Base-by-base conservation (phyloP, 2,329 filamentous ascomycete genomes). In the Ceratocystis cacaofunesta region DNA sequence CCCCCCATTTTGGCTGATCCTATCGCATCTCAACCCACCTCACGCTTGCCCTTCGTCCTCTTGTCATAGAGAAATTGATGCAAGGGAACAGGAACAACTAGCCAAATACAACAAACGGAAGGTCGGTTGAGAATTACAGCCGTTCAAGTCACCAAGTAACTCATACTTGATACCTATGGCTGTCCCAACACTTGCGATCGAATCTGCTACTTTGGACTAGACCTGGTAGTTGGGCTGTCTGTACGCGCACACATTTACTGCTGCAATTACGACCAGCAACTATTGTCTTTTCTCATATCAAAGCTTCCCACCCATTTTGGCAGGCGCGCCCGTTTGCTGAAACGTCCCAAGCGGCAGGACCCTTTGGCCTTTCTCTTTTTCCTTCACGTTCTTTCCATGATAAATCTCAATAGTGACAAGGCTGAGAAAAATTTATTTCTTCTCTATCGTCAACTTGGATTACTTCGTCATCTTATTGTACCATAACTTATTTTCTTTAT, bases 321-420 rank as follows among this genome's bases (percentile, higher is more conserved):
- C n/a, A n/a, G 60, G 30, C 60, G 19, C 32, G 60, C 30, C 43
- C 15, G 60, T 28, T 62, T 62, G 60, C 60, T 62, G 41, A 62
- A 52, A 52, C 48, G 19, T 28, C 48, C 48, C 28, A 52, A 28
- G 48, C 10, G 48, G 48, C 48, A 52, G 60, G 60, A 62, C 60
- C 60, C 44, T 63, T 50, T 32, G 30, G 7, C 12, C 17, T 41
- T 63, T 44, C 44, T 15, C 25, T 28, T 30, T 50, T 19, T 28
- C 3, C 17, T 63, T 32, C n/a, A 10, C 22, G n/a, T 30, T 50
- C 43, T 62, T 48, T 43, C 44, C 25, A n/a, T 50, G 28, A 19
- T 12, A 7, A 41, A 41, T 8, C n/a, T 36, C 25, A 63, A 50
- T 25, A 41, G 25, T 5, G 12, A n/a, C 30, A 10, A 63, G 41